phyloP scores from a whole-genome alignment of 2,329 filamentous ascomycete genomes.

The Fusarium sp. region DNA sequence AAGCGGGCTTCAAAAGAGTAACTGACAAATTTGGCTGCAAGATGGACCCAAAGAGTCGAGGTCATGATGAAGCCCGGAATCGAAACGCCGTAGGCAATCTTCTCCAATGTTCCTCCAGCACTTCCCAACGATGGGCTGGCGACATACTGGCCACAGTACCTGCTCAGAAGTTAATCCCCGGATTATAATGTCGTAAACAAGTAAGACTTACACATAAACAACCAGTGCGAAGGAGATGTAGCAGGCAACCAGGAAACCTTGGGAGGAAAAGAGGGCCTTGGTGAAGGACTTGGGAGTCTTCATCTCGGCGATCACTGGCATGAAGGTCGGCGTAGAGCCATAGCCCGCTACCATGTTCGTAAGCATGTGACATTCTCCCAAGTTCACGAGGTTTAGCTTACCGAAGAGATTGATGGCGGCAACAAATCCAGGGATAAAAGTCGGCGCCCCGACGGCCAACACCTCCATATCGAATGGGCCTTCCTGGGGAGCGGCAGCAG shows the following conservation, averaged over 20 bases:
- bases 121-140: conserved; percentile 57
- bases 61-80: conserved; percentile 43
- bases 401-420: conserved; percentile 43
- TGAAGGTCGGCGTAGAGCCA: conserved; percentile 38
- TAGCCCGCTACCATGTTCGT: conserved; percentile 24
- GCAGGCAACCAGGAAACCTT: conserved; percentile 18
- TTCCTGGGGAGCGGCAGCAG: conserved; percentile 20
- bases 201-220: conserved; percentile 29
- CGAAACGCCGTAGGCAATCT: conserved; percentile 41
- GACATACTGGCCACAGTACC: conserved; percentile 57
- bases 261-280: conserved; percentile 34
- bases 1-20: not conserved
- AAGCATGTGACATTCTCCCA: not conserved
- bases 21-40: conserved; percentile 36
- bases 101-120: conserved; percentile 36
- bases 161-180: conserved; percentile 16
- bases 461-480: conserved; percentile 49
- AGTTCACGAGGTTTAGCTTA: conserved; percentile 3
- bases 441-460: conserved; percentile 33
- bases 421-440: conserved; percentile 40
- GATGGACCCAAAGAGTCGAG: conserved; percentile 41
- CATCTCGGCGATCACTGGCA: conserved; percentile 43
- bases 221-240: conserved; percentile 32
- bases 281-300: conserved; percentile 26
- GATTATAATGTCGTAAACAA: too few relatives aligned